A percentile compares a stretch with the other conserved stretches of the same genome.
Evolutionary conservation across 2,329 filamentous ascomycete species (phyloP).

Genomic region (Hypoxylon sp.): DNA sequence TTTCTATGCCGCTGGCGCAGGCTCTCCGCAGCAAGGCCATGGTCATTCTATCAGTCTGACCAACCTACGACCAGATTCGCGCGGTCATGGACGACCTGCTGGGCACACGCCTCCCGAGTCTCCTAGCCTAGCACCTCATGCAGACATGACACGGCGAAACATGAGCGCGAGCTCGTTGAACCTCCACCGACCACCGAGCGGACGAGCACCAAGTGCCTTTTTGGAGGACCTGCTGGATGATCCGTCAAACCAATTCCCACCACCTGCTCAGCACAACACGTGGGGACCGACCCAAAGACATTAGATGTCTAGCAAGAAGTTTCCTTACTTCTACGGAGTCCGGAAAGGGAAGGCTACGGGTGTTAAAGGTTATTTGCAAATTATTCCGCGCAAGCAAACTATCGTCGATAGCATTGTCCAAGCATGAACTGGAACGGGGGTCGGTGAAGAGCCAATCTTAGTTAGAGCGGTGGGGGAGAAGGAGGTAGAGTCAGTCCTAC

Average conservation of each 20-base stretch:
- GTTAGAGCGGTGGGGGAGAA: conserved; percentile 18
- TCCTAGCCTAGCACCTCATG: conserved; percentile 66
- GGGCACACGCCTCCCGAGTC: conserved; percentile 75
- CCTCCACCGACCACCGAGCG: conserved; percentile 74
- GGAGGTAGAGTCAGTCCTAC: conserved; percentile 8
- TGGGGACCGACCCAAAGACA: conserved; percentile 50
- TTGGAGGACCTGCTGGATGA: conserved; percentile 91
- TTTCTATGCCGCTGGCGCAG: conserved; percentile 84
- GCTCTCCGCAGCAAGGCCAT: conserved; percentile 63
- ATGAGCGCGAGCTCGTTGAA: conserved; percentile 77
- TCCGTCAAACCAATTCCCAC: conserved; percentile 69
- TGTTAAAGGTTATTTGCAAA: conserved; percentile 31
- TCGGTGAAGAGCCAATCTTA: conserved; percentile 19
- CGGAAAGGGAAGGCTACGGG: conserved; percentile 36
- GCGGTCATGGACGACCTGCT: conserved; percentile 64
- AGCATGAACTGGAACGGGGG: conserved; percentile 16
- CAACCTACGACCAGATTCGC: conserved; percentile 72
- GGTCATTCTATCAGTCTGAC: conserved; percentile 72
- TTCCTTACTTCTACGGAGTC: conserved; percentile 37
- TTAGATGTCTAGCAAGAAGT: conserved; percentile 28
- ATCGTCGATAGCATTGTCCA: conserved; percentile 27
- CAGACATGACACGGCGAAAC: conserved; percentile 56
- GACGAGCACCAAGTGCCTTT: conserved; percentile 87
- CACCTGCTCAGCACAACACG: conserved; percentile 51
- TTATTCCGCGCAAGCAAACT: conserved; percentile 22